These are phyloP conservation scores for Phellopilus nigrolimitatus DNA, from an alignment of 1,284 basidiomycete genomes.

Conservation along the genomic window DNA sequence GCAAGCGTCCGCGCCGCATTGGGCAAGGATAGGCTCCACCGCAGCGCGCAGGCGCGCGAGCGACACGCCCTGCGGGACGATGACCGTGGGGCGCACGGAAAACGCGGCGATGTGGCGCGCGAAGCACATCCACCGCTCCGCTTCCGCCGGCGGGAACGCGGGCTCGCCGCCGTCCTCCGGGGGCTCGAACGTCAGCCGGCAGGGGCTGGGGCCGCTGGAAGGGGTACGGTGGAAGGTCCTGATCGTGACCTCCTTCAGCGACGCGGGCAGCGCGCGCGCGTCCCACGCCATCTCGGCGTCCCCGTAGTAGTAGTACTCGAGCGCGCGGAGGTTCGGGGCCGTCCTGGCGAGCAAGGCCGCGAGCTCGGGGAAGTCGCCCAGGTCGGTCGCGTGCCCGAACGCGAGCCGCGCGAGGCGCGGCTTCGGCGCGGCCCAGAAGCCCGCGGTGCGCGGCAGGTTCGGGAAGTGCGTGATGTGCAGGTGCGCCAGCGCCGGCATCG, in stretches of 20 bases:
- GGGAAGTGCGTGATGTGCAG: slow-evolving; percentile 6
- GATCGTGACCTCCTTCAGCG: slow-evolving; percentile 10
- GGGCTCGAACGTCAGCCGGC: neutral
- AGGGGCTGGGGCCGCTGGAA: slow-evolving; percentile 2
- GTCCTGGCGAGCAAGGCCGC: neutral
- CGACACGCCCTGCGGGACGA: slow-evolving; percentile 6
- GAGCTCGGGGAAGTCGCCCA: slow-evolving; percentile 10
- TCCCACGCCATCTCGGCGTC: slow-evolving; percentile 10
- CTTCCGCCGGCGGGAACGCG: neutral
- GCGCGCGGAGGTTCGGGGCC: slow-evolving; percentile 1
- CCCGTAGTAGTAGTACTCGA: slow-evolving; percentile 17
- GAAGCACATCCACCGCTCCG: slow-evolving; percentile 7
- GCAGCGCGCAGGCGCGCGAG: neutral
- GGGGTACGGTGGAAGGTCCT: slow-evolving; percentile 12
- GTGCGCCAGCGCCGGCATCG: slow-evolving; percentile 4
- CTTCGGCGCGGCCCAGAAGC: slow-evolving; percentile 3
- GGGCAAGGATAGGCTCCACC: neutral
- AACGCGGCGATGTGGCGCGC: slow-evolving; percentile 4
- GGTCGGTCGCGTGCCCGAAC: slow-evolving; percentile 12
- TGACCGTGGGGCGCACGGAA: slow-evolving; percentile 3
- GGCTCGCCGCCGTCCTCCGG: neutral
- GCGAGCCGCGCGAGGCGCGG: neutral
- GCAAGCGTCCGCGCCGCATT: neutral
- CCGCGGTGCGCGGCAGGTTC: slow-evolving; percentile 3
- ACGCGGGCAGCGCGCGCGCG: slow-evolving; percentile 3